Percentiles rank a stretch among this genome's conserved stretches.
phyloP scores from a whole-genome alignment of 2,329 filamentous ascomycete species.

The Colletotrichum sidae region DNA sequence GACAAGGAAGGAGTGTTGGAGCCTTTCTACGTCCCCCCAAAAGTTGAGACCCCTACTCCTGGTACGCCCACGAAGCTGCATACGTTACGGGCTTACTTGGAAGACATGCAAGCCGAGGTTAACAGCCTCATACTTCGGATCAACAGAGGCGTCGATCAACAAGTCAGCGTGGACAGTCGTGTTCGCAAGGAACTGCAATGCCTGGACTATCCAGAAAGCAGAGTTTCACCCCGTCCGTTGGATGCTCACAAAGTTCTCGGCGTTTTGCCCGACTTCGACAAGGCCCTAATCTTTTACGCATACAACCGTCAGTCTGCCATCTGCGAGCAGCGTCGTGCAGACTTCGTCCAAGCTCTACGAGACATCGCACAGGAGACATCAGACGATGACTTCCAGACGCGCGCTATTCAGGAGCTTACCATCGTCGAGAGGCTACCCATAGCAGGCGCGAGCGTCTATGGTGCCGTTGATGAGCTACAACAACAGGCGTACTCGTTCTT shows the following conservation, averaged over 20 bases:
- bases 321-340: slow-evolving; percentile 26
- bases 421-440: slow-evolving; percentile 23
- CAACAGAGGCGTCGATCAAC: slow-evolving; percentile 34
- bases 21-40: slow-evolving; percentile 50
- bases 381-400: slow-evolving; percentile 32
- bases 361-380: slow-evolving; percentile 27
- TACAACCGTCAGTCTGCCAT: slow-evolving; percentile 31
- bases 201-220: slow-evolving; percentile 32
- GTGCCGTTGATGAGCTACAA: slow-evolving; percentile 27
- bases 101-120: slow-evolving; percentile 62
- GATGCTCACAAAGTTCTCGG: slow-evolving; percentile 31
- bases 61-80: slow-evolving; percentile 49
- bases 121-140: slow-evolving; percentile 53
- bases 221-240: neutral
- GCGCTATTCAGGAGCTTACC: slow-evolving; percentile 34
- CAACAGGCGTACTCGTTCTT: slow-evolving; percentile 35
- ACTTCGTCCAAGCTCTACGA: slow-evolving; percentile 28
- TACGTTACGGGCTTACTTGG: slow-evolving; percentile 59
- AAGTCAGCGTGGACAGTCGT: slow-evolving; percentile 11
- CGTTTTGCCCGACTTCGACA: slow-evolving; percentile 35
- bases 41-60: slow-evolving; percentile 44
- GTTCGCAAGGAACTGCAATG: slow-evolving; percentile 34
- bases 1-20: slow-evolving; percentile 54
- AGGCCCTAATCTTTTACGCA: slow-evolving; percentile 32
- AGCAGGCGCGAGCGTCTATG: neutral